phyloP scores from a whole-genome alignment of 352 stramenopile species.

The Phytophthora aleatoria region DNA sequence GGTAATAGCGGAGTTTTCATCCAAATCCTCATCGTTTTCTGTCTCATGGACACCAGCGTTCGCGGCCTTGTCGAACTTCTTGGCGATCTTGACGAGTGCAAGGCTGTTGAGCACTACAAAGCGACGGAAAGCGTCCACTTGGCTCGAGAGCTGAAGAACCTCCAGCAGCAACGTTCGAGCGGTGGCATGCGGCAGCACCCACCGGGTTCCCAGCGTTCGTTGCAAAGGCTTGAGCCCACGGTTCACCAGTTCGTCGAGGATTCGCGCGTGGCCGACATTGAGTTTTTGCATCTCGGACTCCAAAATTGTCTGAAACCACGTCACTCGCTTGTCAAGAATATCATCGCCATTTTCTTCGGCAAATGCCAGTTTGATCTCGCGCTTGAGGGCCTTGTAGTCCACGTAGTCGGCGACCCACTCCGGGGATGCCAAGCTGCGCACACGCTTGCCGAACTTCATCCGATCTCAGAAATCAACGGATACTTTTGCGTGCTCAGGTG shows the following conservation, averaged over 20 bases:
- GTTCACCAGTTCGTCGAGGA: conserved; percentile 55
- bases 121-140: conserved; percentile 74
- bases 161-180: conserved; percentile 59
- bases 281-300: conserved; percentile 59
- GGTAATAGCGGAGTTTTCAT: neutral
- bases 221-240: conserved; percentile 44
- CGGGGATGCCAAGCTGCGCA: conserved; percentile 62
- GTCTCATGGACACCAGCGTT: conserved; percentile 8
- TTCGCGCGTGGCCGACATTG: conserved; percentile 61
- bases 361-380: conserved; percentile 53
- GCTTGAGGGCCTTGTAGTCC: conserved; percentile 85
- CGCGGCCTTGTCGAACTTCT: conserved; percentile 79
- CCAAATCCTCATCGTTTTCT: conserved; percentile 12
- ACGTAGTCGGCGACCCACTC: conserved; percentile 75
- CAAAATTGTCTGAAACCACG: conserved; percentile 42
- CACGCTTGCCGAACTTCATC: conserved; percentile 89
- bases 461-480: neutral
- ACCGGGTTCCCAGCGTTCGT: conserved; percentile 52
- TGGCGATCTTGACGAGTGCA: conserved; percentile 81
- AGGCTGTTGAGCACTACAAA: conserved; percentile 83
- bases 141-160: conserved; percentile 61
- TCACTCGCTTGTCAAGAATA: conserved; percentile 3
- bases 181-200: conserved; percentile 60
- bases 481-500: conserved; percentile 4
- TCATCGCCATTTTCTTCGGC: conserved; percentile 1